Conservation (phyloP, 2,329 filamentous ascomycete species). For the Fusarium beomiforme region DNA sequence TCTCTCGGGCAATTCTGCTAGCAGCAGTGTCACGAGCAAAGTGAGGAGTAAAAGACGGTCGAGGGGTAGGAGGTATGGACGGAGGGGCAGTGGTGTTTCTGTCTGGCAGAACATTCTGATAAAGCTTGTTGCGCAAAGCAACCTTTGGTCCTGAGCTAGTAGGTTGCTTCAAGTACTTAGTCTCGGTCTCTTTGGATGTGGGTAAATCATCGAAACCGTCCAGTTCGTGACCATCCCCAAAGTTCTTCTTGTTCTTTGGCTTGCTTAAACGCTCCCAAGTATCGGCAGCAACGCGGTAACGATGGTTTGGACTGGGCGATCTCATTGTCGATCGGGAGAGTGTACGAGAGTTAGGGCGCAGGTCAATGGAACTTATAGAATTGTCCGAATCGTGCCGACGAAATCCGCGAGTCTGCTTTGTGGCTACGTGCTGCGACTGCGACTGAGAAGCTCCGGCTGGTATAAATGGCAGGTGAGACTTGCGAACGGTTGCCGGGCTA, state of each 20-base stretch:
- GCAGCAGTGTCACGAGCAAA: conserved; percentile 74
- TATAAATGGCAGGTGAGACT: conserved; percentile 77
- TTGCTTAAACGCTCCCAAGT: conserved; percentile 76
- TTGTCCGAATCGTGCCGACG: conserved; percentile 86
- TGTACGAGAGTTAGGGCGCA: conserved; percentile 66
- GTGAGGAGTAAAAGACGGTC: conserved; percentile 64
- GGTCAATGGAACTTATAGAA: conserved; percentile 65
- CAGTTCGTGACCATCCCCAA: conserved; percentile 91
- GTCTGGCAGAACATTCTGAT: conserved; percentile 65
- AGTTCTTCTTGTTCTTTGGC: conserved; percentile 67
- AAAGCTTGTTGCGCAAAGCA: conserved; percentile 64
- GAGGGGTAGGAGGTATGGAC: conserved; percentile 64
- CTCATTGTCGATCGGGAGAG: conserved; percentile 68
- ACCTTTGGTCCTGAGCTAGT: conserved; percentile 75
- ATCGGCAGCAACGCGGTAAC: conserved; percentile 57
- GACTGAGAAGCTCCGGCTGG: conserved; percentile 78
- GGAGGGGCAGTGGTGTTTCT: conserved; percentile 64
- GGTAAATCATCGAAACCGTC: conserved; percentile 95
- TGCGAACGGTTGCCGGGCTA: conserved; percentile 63
- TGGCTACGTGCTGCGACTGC: conserved; percentile 80
- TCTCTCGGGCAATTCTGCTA: conserved; percentile 72
- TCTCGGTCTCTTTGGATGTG: conserved; percentile 84
- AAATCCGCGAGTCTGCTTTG: conserved; percentile 76
- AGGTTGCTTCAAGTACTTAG: conserved; percentile 83
- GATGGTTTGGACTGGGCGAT: conserved; percentile 66